Base-by-base conservation (phyloP, 2,329 filamentous ascomycete species). In the Diaporthe helianthi region DNA sequence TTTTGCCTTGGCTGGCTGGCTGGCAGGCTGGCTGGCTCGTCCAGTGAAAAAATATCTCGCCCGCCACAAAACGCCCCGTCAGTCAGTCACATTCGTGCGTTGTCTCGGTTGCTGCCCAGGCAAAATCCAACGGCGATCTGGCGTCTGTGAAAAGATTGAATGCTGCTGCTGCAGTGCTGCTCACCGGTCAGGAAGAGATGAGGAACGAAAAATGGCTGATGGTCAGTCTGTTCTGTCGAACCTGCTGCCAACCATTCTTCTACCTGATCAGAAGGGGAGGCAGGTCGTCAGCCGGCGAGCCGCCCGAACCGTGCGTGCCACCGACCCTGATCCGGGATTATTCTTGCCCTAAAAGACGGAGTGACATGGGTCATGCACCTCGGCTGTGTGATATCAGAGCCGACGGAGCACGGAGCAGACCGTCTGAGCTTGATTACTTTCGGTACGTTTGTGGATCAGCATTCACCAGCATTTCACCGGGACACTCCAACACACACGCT, bases 261-360 rank as follows among this genome's bases (percentile, higher is more conserved):
- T 47, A n/a, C n/a, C n/a, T 47, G 41, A n/a, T 33, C 58, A 47
- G 58, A 24, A 47, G 26, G 41, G 41, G 44, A 33, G 41, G 41
- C 29, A 33, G 36, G 13, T 24, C 41, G 17, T 36, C 58, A 63
- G 10, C 13, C 29, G 47, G 26, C 33, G 36, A n/a, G 29, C 58
- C n/a, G n/a, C n/a, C n/a, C 44, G 26, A 47, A 63, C 58, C 58
- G 58, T 63, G 41, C 58, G 58, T 63, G 33, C 31, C 41, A 63
- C 58, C 44, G 58, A 33, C 58, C 44, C 44, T 63, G 58, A 63
- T 63, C 29, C 58, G 58, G n/a, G 44, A 36, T 33, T 19, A 36
- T 63, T 63, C 58, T 36, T 63, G 58, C 58, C 44, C 58, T 63
- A 29, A 15, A 15, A 49, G n/a, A 63, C 58, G 41, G 29, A 22